Evolutionary conservation across 345 rosid genomes (phyloP).

Genomic region (Corymbia maculata): DNA sequence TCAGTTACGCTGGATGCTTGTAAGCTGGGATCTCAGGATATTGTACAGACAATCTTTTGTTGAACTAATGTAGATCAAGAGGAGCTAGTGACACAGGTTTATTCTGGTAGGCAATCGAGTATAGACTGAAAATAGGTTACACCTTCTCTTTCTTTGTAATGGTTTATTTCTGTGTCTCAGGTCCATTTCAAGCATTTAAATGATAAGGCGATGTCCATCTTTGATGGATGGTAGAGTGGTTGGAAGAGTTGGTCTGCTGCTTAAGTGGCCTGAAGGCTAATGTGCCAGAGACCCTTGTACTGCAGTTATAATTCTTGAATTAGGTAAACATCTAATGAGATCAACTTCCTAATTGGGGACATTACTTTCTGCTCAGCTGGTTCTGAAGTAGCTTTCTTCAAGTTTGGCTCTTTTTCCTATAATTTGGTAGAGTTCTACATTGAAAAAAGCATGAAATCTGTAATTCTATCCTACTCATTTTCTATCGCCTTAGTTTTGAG

Average conservation of each 20-base stretch:
- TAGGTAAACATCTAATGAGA: background rate
- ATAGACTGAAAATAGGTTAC: background rate
- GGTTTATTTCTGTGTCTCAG: background rate
- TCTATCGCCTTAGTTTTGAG: background rate
- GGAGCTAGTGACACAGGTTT: background rate
- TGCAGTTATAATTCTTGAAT: background rate
- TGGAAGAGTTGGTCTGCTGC: background rate
- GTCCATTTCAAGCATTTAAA: background rate
- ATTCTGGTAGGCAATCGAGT: background rate
- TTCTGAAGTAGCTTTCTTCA: background rate
- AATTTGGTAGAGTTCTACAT: background rate
- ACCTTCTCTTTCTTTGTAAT: background rate
- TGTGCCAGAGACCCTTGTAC: background rate
- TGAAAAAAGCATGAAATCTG: background rate
- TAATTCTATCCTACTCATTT: background rate
- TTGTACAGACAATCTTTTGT: background rate
- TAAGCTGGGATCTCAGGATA: background rate
- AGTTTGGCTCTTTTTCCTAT: background rate
- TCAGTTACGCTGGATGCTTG: background rate
- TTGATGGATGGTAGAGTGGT: background rate
- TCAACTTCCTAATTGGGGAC: background rate
- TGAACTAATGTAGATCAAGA: background rate
- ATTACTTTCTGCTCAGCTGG: background rate
- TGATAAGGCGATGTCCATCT: background rate
- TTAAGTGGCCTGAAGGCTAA: background rate